Conservation (phyloP, 1,284 basidiomycete species). For the Ustilago loliicola region DNA sequence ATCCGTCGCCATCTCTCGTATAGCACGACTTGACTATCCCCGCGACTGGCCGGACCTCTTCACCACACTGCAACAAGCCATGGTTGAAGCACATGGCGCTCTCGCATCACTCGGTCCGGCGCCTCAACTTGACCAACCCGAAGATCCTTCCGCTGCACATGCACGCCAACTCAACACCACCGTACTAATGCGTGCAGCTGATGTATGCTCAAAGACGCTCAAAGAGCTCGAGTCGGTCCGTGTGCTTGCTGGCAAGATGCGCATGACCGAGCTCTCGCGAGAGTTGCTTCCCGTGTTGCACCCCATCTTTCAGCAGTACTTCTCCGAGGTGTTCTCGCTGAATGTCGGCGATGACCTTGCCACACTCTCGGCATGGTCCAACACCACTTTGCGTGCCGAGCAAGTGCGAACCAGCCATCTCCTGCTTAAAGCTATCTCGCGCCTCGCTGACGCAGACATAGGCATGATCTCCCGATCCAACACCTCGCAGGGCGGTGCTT, state of each 20-base stretch:
- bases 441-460: constrained; percentile 62
- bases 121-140: constrained; percentile 37
- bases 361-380: constrained; percentile 56
- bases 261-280: constrained; percentile 67
- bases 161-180: constrained; percentile 46
- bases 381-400: constrained; percentile 46
- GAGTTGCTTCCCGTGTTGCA: constrained; percentile 63
- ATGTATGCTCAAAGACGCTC: constrained; percentile 60
- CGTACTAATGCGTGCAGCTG: constrained; percentile 60
- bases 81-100: constrained; percentile 55
- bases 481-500: constrained; percentile 36
- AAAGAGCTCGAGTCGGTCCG: constrained; percentile 67
- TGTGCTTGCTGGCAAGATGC: constrained; percentile 66
- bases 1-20: constrained; percentile 61
- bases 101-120: constrained; percentile 35
- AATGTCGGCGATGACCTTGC: constrained; percentile 29
- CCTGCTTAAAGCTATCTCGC: constrained; percentile 59
- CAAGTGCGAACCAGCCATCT: constrained; percentile 66
- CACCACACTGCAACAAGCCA: constrained; percentile 54
- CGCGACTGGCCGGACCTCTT: constrained; percentile 66
- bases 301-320: constrained; percentile 63
- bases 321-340: constrained; percentile 57
- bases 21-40: constrained; percentile 67
- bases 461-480: constrained; percentile 58
- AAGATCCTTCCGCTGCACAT: constrained; percentile 21